phyloP scores from a whole-genome alignment of 2,329 filamentous ascomycete species.

The Penicillium hesseltinei region DNA sequence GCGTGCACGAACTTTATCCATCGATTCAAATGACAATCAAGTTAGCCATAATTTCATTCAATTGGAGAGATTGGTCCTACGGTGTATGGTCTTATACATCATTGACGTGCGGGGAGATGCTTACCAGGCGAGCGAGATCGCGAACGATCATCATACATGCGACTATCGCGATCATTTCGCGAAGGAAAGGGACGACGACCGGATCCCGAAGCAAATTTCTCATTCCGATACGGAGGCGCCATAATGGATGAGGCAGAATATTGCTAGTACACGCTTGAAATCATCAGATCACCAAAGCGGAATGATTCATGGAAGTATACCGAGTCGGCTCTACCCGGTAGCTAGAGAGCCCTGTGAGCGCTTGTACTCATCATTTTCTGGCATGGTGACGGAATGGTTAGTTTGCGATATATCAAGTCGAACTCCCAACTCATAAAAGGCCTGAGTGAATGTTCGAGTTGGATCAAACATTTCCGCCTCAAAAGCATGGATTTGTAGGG shows the following conservation, averaged over 20 bases:
- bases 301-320: too few relatives aligned
- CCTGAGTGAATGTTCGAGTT: too few relatives aligned
- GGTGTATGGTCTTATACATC: slow-evolving; percentile 24
- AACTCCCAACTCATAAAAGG: too few relatives aligned
- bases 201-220: slow-evolving; percentile 26
- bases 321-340: too few relatives aligned
- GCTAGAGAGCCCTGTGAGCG: too few relatives aligned
- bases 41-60: slow-evolving; percentile 37
- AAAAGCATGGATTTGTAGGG: too few relatives aligned
- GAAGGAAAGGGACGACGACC: slow-evolving; percentile 27
- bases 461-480: too few relatives aligned
- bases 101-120: slow-evolving; percentile 47
- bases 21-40: slow-evolving; percentile 10
- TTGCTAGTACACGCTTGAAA: too few relatives aligned
- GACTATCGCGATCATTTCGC: slow-evolving; percentile 41
- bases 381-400: too few relatives aligned
- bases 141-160: slow-evolving; percentile 49
- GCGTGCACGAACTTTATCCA: slow-evolving; percentile 38
- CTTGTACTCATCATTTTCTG: too few relatives aligned
- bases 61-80: slow-evolving; percentile 16
- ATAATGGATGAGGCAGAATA: slow-evolving; percentile 2
- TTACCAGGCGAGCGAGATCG: slow-evolving; percentile 45
- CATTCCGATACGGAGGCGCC: slow-evolving; percentile 26
- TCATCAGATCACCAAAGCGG: too few relatives aligned
- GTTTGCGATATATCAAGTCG: too few relatives aligned